Evolutionary conservation across 1,139 yeast genomes (phyloP).

Genomic region (Geotrichum citri-aurantii): DNA sequence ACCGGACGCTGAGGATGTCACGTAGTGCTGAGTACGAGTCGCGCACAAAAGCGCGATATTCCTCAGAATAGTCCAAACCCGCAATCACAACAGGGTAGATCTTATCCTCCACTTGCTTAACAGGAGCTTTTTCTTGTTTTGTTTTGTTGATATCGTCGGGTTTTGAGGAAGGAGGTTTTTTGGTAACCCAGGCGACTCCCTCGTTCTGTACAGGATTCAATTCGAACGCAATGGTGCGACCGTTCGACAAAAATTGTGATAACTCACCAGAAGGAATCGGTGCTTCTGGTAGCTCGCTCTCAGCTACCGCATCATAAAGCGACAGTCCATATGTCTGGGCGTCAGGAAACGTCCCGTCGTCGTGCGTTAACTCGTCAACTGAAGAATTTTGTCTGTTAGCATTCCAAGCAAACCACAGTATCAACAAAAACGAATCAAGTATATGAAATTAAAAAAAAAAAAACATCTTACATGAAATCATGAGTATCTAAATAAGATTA

Average conservation of each 20-base stretch:
- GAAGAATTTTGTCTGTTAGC: not conserved
- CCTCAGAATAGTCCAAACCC: constrained; percentile 36
- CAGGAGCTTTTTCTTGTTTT: constrained; percentile 14
- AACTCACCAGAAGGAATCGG: constrained; percentile 34
- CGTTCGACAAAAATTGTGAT: constrained; percentile 32
- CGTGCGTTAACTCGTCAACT: constrained; percentile 10
- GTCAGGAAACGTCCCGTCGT: constrained; percentile 10
- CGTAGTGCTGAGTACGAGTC: constrained; percentile 30
- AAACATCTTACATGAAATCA: constrained; percentile 10
- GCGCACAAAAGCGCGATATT: constrained; percentile 38
- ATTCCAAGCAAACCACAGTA: not conserved
- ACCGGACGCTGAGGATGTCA: constrained; percentile 7
- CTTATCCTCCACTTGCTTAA: constrained; percentile 30
- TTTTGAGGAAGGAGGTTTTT: constrained; percentile 22
- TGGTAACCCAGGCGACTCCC: constrained; percentile 40
- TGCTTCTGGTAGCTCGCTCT: constrained; percentile 21
- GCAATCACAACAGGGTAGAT: constrained; percentile 41
- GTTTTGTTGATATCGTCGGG: not conserved
- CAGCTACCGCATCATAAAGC: not conserved
- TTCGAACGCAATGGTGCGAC: constrained; percentile 40
- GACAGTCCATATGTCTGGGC: constrained; percentile 14
- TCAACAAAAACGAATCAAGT: not conserved
- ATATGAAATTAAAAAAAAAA: not conserved
- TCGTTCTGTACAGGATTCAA: constrained; percentile 40
- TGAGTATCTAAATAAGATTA: not conserved